A percentile compares a stretch with the other conserved stretches of the same genome.
Evolutionary conservation across 192 early-diverging fungal genomes (phyloP).

Genomic region (Pilobolus umbonatus): DNA sequence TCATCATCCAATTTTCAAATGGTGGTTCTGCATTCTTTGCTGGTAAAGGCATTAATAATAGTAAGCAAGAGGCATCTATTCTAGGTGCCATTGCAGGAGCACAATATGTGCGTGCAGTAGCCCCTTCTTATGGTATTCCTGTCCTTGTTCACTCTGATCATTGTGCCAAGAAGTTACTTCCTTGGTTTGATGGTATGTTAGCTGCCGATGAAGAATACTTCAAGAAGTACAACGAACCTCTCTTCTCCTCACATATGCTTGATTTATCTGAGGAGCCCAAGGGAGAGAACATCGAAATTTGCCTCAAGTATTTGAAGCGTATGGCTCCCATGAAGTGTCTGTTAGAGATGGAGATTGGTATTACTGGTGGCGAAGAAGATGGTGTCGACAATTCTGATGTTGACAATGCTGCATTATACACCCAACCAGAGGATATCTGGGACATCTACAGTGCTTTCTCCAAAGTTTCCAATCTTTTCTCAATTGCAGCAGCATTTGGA

Average conservation of each 20-base stretch:
- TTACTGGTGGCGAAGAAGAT: constrained; percentile 98
- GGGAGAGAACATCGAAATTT: constrained; percentile 90
- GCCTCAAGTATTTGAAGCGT: constrained; percentile 87
- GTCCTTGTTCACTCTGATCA: constrained; percentile 90
- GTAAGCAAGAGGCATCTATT: constrained; percentile 83
- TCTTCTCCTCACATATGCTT: constrained; percentile 98
- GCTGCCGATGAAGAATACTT: constrained; percentile 94
- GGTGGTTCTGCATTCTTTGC: constrained; percentile 91
- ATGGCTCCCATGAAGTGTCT: constrained; percentile 84
- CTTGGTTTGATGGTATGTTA: constrained; percentile 98
- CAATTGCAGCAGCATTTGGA: constrained; percentile 73
- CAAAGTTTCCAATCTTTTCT: constrained; percentile 82
- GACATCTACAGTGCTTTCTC: constrained; percentile 91
- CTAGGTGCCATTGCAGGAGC: constrained; percentile 90
- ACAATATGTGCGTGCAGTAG: constrained; percentile 43
- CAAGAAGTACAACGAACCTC: constrained; percentile 86
- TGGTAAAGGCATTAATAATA: constrained; percentile 90
- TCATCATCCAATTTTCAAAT: constrained; percentile 95
- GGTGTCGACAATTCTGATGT: constrained; percentile 94
- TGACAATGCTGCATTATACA: constrained; percentile 89
- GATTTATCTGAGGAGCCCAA: constrained; percentile 93
- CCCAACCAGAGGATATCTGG: constrained; percentile 93
- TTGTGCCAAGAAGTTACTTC: constrained; percentile 94
- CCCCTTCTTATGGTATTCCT: constrained; percentile 38
- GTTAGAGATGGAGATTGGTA: constrained; percentile 98